Evolutionary conservation across 78 protist genomes (phyloP), one percentile per base, ranked within the genome.

Genomic region (Guillardia theta): DNA sequence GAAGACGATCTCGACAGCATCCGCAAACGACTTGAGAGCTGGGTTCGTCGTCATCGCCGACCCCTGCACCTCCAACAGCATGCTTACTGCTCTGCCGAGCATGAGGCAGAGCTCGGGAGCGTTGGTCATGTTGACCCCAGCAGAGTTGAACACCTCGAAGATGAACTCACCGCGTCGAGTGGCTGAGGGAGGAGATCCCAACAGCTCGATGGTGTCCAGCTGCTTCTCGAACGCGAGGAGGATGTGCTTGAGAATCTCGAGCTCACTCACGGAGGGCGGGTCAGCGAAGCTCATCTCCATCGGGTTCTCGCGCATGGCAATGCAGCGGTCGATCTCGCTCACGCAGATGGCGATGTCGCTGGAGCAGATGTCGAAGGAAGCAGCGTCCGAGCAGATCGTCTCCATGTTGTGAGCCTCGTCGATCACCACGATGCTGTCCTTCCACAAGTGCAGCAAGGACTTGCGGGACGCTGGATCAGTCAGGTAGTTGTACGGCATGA

Each of bases 401-500:
- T 93, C 96, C 39, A 95, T 48, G 87, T 95, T 95, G 77, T 95
- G 97, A 50, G 97, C 97, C 93, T 62, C 78, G 93, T 98, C 99
- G 15, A 98, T 93, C 30, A 98, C 94, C 58, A 98, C 77, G 22
- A 98, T 64, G 36, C 95, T 22, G 94, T 44, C 93, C 21, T 15
- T 5, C 33, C 96, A 47, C 18, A 39, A 0, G 80, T 95, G 18
- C 43, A 18, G 19, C 44, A 95, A 33, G 37, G 93, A 15, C 30
- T 43, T 54, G 27, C 99, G 96, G 30, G 96, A 76, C 0, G 0
- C 3, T 0, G 96, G 95, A 58, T 98, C 99, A 24, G 98, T 27
- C 62, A 98, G 45, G 88, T 99, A 99, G 95, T 99, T 99, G 98
- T 99, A 99, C 39, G 99, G 99, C 94, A 97, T 27, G 44, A 99